Evolutionary conservation across 2,329 filamentous ascomycete genomes (phyloP).

Genomic region (Aspergillus fumigatiaffinis): DNA sequence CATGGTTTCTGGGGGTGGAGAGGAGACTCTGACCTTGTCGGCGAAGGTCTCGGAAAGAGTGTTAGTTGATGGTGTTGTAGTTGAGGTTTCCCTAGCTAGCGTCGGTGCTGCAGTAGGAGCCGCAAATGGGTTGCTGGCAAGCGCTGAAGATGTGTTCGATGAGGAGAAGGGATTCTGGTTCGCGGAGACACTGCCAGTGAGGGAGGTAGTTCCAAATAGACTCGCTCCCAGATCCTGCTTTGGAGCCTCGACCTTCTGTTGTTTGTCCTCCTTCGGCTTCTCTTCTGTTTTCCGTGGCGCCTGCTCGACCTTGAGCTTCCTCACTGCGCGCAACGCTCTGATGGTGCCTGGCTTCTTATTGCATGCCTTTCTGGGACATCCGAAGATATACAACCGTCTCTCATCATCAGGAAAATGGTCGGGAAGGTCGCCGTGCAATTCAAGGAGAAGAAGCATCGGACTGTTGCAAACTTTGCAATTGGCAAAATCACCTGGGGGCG

Average conservation of each 20-base stretch:
- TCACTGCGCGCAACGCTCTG: conserved; percentile 67
- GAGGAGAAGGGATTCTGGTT: conserved; percentile 53
- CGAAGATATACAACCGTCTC: conserved; percentile 80
- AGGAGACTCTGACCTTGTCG: conserved; percentile 59
- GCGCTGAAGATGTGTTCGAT: conserved; percentile 29
- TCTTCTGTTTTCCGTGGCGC: conserved; percentile 24
- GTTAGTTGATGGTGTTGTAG: conserved; percentile 35
- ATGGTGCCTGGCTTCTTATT: conserved; percentile 79
- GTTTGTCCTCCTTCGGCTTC: conserved; percentile 3
- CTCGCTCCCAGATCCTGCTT: conserved; percentile 50
- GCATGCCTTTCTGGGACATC: conserved; percentile 73
- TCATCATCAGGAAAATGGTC: conserved; percentile 84
- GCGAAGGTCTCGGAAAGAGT: conserved; percentile 63
- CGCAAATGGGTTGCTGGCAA: conserved; percentile 58
- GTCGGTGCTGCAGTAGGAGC: conserved; percentile 36
- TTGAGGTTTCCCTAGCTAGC: conserved; percentile 20
- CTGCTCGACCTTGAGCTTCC: conserved; percentile 40
- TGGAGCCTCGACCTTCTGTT: conserved; percentile 15
- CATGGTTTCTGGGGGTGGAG: conserved; percentile 26
- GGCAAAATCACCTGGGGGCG: conserved; percentile 72
- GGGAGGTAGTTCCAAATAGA: conserved; percentile 55
- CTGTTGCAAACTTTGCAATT: conserved; percentile 85
- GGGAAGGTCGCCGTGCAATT: conserved; percentile 86
- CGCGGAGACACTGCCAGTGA: conserved; percentile 33
- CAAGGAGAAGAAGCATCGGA: conserved; percentile 77